Evolutionary conservation across 129 eudicot genomes (phyloP), one percentile per base, ranked within the genome.

Genomic region (Centaurea solstitialis): DNA sequence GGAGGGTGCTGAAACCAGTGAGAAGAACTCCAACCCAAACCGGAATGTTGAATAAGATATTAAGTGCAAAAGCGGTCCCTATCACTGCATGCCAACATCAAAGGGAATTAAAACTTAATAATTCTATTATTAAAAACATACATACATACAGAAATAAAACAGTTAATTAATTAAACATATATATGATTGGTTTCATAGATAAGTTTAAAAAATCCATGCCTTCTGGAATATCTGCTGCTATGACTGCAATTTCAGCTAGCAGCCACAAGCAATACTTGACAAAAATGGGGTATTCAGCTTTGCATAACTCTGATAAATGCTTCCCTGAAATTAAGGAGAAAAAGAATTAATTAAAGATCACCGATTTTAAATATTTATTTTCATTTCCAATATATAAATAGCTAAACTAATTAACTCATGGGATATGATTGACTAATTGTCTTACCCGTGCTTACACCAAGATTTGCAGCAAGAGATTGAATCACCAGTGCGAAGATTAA

Each of bases 201-300:
- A 75, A 37, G 62, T 70, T 71, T n/a, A 37, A 37, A 43, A 71
- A 72, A 41, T 40, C 22, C 76, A 66, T 87, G 81, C 98, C 98
- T 94, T 94, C 96, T 10, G 98, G 98, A 68, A 94, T 92, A 79
- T 94, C 98, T 4, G 98, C 98, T 6, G 98, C 95, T 40, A 94
- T 94, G 74, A 94, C 98, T 15, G 97, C 92, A 75, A 94, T 4
- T 80, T 94, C 98, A 18, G 98, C 98, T 30, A 94, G 88, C 26
- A 92, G 7, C 98, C 98, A 94, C 12, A 94, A 74, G 35, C 97
- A 92, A 68, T 92, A 92, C 74, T 87, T 90, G 15, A 94, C 96
- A 76, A 85, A 35, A 26, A 67, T 24, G 0, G 98, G 98, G 80
- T 94, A 94, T 90, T 92, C 98, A 47, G 91, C 97, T 85, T 87